These are phyloP conservation scores for Leccinum longicurvipes DNA, from an alignment of 768 basidiomycete genomes.

Conservation along the genomic window DNA sequence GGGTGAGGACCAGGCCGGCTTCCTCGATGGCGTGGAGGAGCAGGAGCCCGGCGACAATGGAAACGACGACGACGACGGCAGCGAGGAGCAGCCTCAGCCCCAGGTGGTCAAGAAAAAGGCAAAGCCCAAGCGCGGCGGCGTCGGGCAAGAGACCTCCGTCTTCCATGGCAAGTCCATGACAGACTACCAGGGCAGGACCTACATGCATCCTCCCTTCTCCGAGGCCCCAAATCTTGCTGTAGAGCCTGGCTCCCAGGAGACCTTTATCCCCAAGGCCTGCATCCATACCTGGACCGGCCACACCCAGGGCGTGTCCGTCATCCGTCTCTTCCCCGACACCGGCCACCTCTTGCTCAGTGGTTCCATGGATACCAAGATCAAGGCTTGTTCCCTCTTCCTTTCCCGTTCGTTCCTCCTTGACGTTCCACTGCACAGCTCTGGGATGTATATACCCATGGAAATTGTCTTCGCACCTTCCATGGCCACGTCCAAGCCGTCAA, in stretches of 20 bases:
- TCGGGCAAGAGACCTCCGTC: conserved; percentile 87
- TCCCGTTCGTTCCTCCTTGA: conserved; percentile 1
- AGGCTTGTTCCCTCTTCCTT: conserved; percentile 46
- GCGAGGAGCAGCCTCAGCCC: conserved; percentile 56
- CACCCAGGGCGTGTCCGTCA: conserved; percentile 91
- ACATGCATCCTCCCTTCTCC: conserved; percentile 90
- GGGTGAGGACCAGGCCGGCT: conserved; percentile 57
- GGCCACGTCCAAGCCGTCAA: conserved; percentile 97
- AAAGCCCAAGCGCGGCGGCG: conserved; percentile 72
- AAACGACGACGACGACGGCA: conserved; percentile 43
- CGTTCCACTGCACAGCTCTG: conserved; percentile 65
- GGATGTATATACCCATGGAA: conserved; percentile 97
- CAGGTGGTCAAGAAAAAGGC: conserved; percentile 62
- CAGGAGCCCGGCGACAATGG: conserved; percentile 35
- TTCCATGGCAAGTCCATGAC: conserved; percentile 97
- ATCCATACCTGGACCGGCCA: conserved; percentile 99
- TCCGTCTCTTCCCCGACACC: conserved; percentile 88
- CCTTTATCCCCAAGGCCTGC: conserved; percentile 92
- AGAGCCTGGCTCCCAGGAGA: conserved; percentile 83
- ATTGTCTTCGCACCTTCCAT: conserved; percentile 95
- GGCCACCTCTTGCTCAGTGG: conserved; percentile 92
- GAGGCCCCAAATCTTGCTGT: conserved; percentile 81
- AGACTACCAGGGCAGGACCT: conserved; percentile 97
- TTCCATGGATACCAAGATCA: conserved; percentile 98
- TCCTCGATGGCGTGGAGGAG: conserved; percentile 51